These are phyloP conservation scores for Fraxinus nigra DNA, from an alignment of 305 asterid genomes.

Conservation along the genomic window DNA sequence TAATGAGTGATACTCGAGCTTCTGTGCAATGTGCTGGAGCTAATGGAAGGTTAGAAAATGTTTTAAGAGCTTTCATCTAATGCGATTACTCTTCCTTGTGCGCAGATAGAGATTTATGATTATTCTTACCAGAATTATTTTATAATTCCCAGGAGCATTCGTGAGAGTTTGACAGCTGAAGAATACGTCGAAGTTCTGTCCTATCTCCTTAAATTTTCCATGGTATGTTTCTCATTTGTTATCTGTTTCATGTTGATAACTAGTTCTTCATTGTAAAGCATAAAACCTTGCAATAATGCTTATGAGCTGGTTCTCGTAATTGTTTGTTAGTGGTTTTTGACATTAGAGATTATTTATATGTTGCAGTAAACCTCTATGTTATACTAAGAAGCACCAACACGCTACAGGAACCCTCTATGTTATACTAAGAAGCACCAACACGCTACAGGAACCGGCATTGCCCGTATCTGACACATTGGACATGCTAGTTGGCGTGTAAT, in stretches of 20 bases:
- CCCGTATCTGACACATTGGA: neutral
- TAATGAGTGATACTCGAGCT: conserved; percentile 50
- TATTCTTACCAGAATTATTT: conserved; percentile 19
- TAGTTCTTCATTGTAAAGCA: conserved; percentile 3
- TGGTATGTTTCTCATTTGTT: conserved; percentile 36
- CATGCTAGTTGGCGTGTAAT: neutral
- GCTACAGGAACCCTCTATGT: neutral
- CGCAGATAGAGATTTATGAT: conserved; percentile 6
- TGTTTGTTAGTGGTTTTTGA: neutral
- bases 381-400: neutral
- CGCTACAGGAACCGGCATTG: neutral
- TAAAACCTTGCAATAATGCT: neutral
- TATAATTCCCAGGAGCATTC: conserved; percentile 46
- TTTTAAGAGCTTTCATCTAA: conserved; percentile 5
- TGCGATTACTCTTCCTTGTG: conserved; percentile 13
- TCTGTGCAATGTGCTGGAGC: conserved; percentile 42
- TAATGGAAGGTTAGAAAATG: conserved; percentile 53
- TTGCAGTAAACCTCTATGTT: neutral
- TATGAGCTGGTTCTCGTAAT: conserved; percentile 18
- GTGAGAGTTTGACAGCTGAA: conserved; percentile 50
- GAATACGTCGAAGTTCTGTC: conserved; percentile 53
- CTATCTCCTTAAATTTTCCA: conserved; percentile 55
- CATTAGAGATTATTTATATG: neutral
- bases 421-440: neutral
- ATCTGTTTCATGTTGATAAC: conserved; percentile 12